Conservation (phyloP, 148 eudicot species). For the Chenopodium suecicum region DNA sequence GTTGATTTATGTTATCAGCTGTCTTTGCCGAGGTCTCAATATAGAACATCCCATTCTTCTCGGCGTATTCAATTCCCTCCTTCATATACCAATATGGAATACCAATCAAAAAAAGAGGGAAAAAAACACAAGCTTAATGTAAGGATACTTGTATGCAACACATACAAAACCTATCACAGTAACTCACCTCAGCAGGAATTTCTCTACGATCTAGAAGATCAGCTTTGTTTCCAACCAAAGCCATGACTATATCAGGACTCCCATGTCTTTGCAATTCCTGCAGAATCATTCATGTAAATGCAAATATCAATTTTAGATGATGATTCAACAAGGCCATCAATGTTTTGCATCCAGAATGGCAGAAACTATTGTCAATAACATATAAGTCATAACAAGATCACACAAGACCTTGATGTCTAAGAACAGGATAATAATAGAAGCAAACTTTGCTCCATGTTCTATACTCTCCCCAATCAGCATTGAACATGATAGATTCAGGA, state of each 20-base stretch:
- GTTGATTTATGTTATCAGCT: slow-evolving; percentile 92
- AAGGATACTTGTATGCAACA: neutral
- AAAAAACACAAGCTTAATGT: neutral
- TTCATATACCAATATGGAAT: slow-evolving; percentile 25
- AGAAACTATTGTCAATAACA: neutral
- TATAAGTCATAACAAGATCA: neutral
- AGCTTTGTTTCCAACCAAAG: slow-evolving; percentile 97
- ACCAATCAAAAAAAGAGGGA: neutral
- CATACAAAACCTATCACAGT: neutral
- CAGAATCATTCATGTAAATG: neutral
- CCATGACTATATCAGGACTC: slow-evolving; percentile 92
- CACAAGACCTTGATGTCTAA: neutral
- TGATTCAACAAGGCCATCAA: neutral
- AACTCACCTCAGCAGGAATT: slow-evolving; percentile 74
- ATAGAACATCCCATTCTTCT: slow-evolving; percentile 95
- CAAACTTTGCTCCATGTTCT: neutral
- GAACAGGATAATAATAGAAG: neutral
- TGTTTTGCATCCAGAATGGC: neutral
- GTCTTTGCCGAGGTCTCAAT: slow-evolving; percentile 99
- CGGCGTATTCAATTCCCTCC: slow-evolving; percentile 85
- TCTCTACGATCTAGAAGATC: slow-evolving; percentile 91
- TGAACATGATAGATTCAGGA: no score
- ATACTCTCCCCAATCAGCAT: neutral
- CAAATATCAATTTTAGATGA: neutral
- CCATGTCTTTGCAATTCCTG: slow-evolving; percentile 97